Conservation (phyloP, 78 protist species). For the Mastigamoeba balamuthi region DNA sequence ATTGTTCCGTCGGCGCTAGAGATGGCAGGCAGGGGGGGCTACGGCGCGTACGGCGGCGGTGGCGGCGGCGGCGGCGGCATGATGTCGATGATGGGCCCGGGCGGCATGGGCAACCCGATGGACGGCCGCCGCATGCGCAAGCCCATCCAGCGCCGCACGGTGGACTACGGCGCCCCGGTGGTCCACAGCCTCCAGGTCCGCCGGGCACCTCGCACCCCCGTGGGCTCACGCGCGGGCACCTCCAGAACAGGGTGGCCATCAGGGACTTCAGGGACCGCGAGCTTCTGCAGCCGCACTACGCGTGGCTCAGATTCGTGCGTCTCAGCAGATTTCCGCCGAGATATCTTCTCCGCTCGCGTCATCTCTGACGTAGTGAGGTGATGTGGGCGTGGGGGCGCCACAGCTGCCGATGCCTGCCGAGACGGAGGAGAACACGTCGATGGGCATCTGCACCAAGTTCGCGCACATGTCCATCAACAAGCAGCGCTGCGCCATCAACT, state of each 20-base stretch:
- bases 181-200: constrained; percentile 11
- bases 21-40: too few relatives aligned
- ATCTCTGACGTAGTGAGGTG: too few relatives aligned
- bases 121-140: constrained; percentile 74
- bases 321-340: not conserved
- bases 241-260: not conserved
- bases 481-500: constrained; percentile 51
- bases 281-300: constrained; percentile 28
- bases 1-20: too few relatives aligned
- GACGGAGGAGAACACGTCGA: constrained; percentile 25
- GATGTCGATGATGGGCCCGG: too few relatives aligned
- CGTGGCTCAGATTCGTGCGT: constrained; percentile 34
- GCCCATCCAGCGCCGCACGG: constrained; percentile 56
- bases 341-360: too few relatives aligned
- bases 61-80: too few relatives aligned
- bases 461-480: constrained; percentile 67
- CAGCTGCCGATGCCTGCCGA: constrained; percentile 58
- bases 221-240: not conserved
- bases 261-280: constrained; percentile 27
- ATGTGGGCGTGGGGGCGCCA: not conserved
- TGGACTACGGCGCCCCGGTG: constrained; percentile 51
- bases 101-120: too few relatives aligned
- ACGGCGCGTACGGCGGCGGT: too few relatives aligned
- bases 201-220: not conserved
- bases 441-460: constrained; percentile 40